Percentiles rank a stretch among this genome's conserved stretches.
Evolutionary conservation across 169 alveolate species (phyloP).

Genomic region (Plasmodium knowlesi): DNA sequence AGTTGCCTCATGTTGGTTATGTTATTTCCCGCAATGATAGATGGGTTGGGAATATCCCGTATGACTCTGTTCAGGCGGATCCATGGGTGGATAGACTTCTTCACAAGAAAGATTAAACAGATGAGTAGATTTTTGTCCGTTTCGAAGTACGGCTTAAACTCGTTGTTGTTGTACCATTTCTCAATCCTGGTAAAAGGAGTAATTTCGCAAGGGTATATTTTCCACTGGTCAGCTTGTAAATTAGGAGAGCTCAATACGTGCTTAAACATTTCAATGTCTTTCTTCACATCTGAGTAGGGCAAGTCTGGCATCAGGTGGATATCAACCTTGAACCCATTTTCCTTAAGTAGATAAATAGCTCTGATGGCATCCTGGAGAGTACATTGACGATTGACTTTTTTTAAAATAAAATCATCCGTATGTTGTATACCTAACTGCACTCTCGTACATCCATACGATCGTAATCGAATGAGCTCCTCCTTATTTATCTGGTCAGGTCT

Average conservation of each 20-base stretch:
- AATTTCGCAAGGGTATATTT: constrained; percentile 95
- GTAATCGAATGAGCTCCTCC: constrained; percentile 86
- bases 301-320: constrained; percentile 96
- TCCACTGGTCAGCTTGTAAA: constrained; percentile 97
- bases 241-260: constrained; percentile 86
- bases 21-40: constrained; percentile 94
- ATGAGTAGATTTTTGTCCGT: constrained; percentile 84
- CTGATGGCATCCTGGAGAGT: constrained; percentile 84
- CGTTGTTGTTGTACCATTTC: constrained; percentile 90
- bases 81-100: constrained; percentile 95
- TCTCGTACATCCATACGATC: constrained; percentile 93
- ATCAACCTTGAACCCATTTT: constrained; percentile 94
- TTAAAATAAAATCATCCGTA: constrained; percentile 89
- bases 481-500: constrained; percentile 94
- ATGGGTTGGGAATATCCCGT: constrained; percentile 95
- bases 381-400: constrained; percentile 89
- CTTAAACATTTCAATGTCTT: constrained; percentile 91
- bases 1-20: constrained; percentile 93
- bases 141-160: constrained; percentile 92
- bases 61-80: constrained; percentile 93
- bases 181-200: constrained; percentile 93
- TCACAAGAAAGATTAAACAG: constrained; percentile 85
- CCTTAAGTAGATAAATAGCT: constrained; percentile 92
- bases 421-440: constrained; percentile 96
- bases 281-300: constrained; percentile 88